Base-by-base conservation (phyloP, 2,329 filamentous ascomycete species). In the Paecilomyces sp. region DNA sequence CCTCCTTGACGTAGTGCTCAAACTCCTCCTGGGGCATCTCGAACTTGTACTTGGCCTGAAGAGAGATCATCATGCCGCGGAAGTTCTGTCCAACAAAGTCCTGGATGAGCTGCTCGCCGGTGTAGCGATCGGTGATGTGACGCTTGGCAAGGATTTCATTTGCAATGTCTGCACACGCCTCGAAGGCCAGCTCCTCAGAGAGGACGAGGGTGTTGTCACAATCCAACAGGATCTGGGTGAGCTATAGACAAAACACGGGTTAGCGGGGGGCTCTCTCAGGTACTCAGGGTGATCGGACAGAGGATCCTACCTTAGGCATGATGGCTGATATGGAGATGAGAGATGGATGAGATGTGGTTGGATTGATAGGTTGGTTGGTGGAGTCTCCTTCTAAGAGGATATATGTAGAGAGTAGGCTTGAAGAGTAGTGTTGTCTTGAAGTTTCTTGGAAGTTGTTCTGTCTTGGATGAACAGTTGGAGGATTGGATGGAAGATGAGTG, bases 1-100 rank as follows among this genome's bases (percentile, higher is more conserved):
- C 92, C 67, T 82, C 82, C 67, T 79, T 82, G 63, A 95, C 90
- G 73, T 91, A 95, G 50, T 72, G 74, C 68, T 94, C 87, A 60
- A 92, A 77, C 71, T 95, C 89, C 1, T 85, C 85, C 22, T 82
- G 74, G 28, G 76, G 68, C 77, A 96, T 84, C 57, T 82, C 77
- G 77, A 96, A 93, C 76, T 82, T 81, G 81, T 90, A 87, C 76
- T 89, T 88, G 74, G 85, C 79, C 76, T 92, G 87, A 62, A 96
- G 85, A 62, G 85, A 86, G 61, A 80, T 76, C 78, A 96, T 87
- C 90, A 96, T 96, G 77, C 91, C 90, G 67, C 91, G 90, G 84
- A 96, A 96, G 83, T 95, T 96, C 75, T 94, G 89, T 68, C 92
- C 92, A 67, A 96, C 91, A 70, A 95, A 96, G 78, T 96, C 90